phyloP scores from a whole-genome alignment of 202 grass and related monocot genomes.

The Digitaria exilis region DNA sequence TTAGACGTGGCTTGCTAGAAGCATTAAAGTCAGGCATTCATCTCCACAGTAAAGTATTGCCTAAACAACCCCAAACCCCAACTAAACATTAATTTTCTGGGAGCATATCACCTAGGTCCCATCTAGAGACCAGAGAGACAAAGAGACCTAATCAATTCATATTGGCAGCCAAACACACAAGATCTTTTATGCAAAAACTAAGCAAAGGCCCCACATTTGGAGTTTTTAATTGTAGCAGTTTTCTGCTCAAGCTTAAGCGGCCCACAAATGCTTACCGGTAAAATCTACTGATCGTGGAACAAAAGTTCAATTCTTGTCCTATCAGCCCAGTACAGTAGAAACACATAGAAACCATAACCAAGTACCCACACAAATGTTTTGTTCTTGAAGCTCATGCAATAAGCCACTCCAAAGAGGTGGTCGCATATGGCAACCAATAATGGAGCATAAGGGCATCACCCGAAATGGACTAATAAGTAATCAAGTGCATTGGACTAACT shows the following conservation, averaged over 20 bases:
- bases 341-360: not conserved
- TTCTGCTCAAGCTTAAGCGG: not conserved
- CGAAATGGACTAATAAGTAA: not conserved
- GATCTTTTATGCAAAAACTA: not conserved
- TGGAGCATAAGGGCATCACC: not conserved
- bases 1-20: not conserved
- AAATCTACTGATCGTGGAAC: conserved; percentile 5
- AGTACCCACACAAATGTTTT: not conserved
- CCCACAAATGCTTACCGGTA: not conserved
- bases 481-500: not conserved
- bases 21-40: conserved; percentile 19
- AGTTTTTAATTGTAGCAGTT: not conserved
- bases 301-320: not conserved
- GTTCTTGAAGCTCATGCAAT: not conserved
- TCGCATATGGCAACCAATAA: not conserved
- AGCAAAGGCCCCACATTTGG: not conserved
- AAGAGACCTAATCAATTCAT: not conserved
- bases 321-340: not conserved
- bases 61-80: conserved; percentile 6
- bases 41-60: conserved; percentile 11
- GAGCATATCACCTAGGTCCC: not conserved
- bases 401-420: not conserved
- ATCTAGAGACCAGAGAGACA: not conserved
- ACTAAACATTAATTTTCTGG: conserved; percentile 4
- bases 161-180: not conserved